A percentile compares a stretch with the other conserved stretches of the same genome.
Conservation (phyloP, 257 asterid genomes). For the Scutellaria barbata region DNA sequence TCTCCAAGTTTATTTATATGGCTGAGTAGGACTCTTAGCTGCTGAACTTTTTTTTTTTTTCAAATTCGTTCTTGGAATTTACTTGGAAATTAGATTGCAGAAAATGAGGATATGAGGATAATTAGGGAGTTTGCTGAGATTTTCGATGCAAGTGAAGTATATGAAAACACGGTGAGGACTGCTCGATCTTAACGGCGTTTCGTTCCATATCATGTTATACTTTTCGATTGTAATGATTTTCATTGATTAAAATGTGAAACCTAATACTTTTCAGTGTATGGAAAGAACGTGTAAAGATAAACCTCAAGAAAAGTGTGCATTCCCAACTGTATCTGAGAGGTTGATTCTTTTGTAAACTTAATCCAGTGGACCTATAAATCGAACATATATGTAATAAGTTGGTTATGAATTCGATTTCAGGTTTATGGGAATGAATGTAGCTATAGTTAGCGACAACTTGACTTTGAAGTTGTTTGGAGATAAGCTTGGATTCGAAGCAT, state of each 20-base stretch:
- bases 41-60: neutral
- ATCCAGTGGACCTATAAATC: neutral
- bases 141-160: constrained; percentile 68
- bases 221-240: neutral
- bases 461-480: constrained; percentile 56
- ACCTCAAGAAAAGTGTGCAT: constrained; percentile 38
- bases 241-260: constrained; percentile 19
- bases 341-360: constrained; percentile 28
- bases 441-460: constrained; percentile 56
- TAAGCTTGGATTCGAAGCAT: constrained; percentile 55
- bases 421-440: constrained; percentile 92
- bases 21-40: no score
- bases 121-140: constrained; percentile 77
- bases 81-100: constrained; percentile 66
- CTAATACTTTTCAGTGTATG: constrained; percentile 44
- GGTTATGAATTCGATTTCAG: constrained; percentile 45
- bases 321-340: constrained; percentile 71
- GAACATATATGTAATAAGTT: neutral
- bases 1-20: no score
- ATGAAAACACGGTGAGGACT: constrained; percentile 54
- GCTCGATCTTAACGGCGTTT: neutral
- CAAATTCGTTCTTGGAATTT: constrained; percentile 39
- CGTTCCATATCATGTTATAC: neutral
- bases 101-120: constrained; percentile 62
- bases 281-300: constrained; percentile 34